Base-by-base conservation (phyloP, 2,329 filamentous ascomycete species). In the Teratosphaeria zuluensis region DNA sequence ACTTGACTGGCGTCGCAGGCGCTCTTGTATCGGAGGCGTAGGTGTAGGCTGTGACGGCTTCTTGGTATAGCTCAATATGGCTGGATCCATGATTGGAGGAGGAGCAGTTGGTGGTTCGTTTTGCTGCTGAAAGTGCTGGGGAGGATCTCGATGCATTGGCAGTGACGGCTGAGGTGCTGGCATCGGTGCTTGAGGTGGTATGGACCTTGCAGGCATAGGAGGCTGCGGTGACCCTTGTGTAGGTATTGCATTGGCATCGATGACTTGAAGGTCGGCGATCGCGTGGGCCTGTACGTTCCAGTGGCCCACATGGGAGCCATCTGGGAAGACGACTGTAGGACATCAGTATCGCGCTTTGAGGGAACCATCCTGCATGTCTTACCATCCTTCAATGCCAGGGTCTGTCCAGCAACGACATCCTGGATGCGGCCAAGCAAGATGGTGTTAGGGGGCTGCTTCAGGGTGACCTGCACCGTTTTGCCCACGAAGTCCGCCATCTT, bases 301-400 rank as follows among this genome's bases (percentile, higher is more conserved):
- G 55, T 75, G 74, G 28, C 77, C 73, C 57, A 83, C 72, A 19
- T 73, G 76, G 63, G 83, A 77, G 51, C 79, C 80, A 63, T 76
- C 79, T 3, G 81, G 74, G 62, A 80, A 78, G 65, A 83, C 79
- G 38, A 83, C 80, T 77, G 68, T 16, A 38, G 31, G 64, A 24
- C 72, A 55, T 74, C 70, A 63, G 75, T 53, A 28, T 54, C n/a
- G 30, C 28, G 21, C 3, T 16, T 12, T 16, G 16, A 42, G 4
- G 9, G 1, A 16, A 4, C 35, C 5, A 16, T 16, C 2, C n/a
- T 4, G 3, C 11, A 14, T 42, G 35, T 16, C 80, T 60, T 76
- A 90, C 89, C 89, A 76, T 94, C 83, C 58, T 81, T 82, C 56
- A 95, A 78, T 32, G 83, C 84, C 63, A 95, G 75, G 61, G 84